These are phyloP conservation scores for Irpex sp. DNA, from an alignment of 1,284 basidiomycete species.

Conservation along the genomic window DNA sequence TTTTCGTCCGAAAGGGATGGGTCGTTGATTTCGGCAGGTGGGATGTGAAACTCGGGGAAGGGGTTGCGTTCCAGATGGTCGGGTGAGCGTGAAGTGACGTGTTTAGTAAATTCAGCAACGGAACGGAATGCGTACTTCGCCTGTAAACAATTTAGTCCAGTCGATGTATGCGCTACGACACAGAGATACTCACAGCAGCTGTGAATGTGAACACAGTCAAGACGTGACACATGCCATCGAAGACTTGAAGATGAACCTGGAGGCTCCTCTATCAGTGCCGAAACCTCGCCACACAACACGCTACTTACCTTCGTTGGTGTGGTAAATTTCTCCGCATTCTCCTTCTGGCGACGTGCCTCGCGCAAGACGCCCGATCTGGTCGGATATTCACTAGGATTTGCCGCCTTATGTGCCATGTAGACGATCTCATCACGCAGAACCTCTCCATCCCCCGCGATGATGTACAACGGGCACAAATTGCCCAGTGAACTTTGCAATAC, in stretches of 20 bases:
- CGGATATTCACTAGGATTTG: slow-evolving; percentile 71
- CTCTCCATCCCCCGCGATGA: slow-evolving; percentile 77
- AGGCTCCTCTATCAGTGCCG: background rate
- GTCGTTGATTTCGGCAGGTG: slow-evolving; percentile 26
- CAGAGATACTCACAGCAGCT: slow-evolving; percentile 38
- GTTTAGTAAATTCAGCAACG: slow-evolving; percentile 53
- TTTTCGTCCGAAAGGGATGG: slow-evolving; percentile 17
- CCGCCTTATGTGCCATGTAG: slow-evolving; percentile 81
- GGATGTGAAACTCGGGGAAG: slow-evolving; percentile 42
- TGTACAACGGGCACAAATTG: slow-evolving; percentile 78
- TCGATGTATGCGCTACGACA: background rate
- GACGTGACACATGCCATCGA: slow-evolving; percentile 66
- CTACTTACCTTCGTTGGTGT: slow-evolving; percentile 61
- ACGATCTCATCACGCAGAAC: slow-evolving; percentile 82
- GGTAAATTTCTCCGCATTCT: slow-evolving; percentile 52
- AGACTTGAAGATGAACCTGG: slow-evolving; percentile 75
- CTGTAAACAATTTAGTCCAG: slow-evolving; percentile 24
- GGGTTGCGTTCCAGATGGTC: slow-evolving; percentile 37
- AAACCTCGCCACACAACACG: background rate
- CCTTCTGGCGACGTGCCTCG: slow-evolving; percentile 44
- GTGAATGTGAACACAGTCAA: slow-evolving; percentile 74
- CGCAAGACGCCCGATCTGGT: slow-evolving; percentile 53
- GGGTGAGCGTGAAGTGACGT: slow-evolving; percentile 39
- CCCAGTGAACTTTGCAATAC: slow-evolving; percentile 76
- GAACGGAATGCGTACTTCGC: slow-evolving; percentile 57